phyloP scores from a whole-genome alignment of 2,329 filamentous ascomycete species.

The Aspergillus sp. region DNA sequence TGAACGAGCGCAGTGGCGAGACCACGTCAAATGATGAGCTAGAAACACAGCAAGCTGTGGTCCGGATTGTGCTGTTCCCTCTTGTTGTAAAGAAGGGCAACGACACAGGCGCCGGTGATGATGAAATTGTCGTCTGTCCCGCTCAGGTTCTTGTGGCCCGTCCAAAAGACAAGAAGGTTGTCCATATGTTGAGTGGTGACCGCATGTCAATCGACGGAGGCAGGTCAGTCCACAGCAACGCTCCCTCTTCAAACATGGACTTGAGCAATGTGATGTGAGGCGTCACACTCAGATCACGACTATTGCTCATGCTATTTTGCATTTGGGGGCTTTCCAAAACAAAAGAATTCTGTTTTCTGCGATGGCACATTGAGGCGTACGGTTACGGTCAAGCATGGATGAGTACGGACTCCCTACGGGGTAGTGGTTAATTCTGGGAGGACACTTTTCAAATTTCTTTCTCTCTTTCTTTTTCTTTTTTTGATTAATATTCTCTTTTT shows the following conservation, averaged over 20 bases:
- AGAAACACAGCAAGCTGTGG: slow-evolving; percentile 68
- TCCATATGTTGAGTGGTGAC: slow-evolving; percentile 35
- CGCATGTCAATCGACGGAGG: slow-evolving; percentile 38
- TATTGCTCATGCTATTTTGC: slow-evolving; percentile 5
- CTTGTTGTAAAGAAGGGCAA: slow-evolving; percentile 95
- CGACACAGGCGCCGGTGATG: slow-evolving; percentile 78
- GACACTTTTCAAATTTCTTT: slow-evolving; percentile 2
- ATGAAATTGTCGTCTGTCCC: slow-evolving; percentile 92
- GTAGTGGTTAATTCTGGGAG: too few species aligned
- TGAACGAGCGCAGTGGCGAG: slow-evolving; percentile 84
- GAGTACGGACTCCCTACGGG: too few species aligned
- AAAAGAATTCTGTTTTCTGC: not conserved
- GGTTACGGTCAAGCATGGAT: too few species aligned
- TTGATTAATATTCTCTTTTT: not conserved
- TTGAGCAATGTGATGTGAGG: slow-evolving; percentile 42
- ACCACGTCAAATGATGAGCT: slow-evolving; percentile 71
- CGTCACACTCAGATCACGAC: slow-evolving; percentile 31
- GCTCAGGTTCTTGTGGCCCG: slow-evolving; percentile 82
- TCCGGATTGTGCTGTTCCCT: slow-evolving; percentile 91
- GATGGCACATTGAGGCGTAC: not conserved
- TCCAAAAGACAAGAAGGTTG: slow-evolving; percentile 39
- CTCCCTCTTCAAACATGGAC: slow-evolving; percentile 39
- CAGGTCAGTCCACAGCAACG: slow-evolving; percentile 38
- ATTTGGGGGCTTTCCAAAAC: not conserved
- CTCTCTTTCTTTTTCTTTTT: slow-evolving; percentile 8